Evolutionary conservation across 768 basidiomycete species (phyloP), one percentile per base, ranked within the genome.

Genomic region (Tricholoma flavovirens): DNA sequence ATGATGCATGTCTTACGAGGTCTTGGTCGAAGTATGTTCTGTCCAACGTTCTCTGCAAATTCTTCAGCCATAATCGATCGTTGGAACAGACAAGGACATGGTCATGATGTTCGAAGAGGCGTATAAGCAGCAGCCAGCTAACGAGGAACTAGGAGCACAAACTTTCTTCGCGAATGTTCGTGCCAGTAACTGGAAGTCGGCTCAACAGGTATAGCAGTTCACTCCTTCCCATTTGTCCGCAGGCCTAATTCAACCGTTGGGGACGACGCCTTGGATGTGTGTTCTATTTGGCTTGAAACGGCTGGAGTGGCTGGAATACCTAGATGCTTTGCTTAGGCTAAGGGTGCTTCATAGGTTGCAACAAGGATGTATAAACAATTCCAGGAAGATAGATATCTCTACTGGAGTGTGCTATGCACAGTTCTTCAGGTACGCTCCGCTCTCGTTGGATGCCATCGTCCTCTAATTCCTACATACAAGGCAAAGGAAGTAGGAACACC

Each of bases 41-140:
- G 15, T 42, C 33, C 49, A 33, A 30, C 26, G 10, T 24, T 49
- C n/a, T 40, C 9, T 11, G 32, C 56, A 14, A 53, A 48, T 29
- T 53, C 24, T 43, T 17, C 56, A 42, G 33, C 53, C 30, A 51
- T 60, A 35, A 17, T 57, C 21, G 53, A 56, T 19, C 22, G 53
- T 15, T 19, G 21, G 33, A 32, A 57, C 53, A 78, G 90, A 89
- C 70, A 81, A 82, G 57, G 91, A 93, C 69, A 84, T 87, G 75
- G 81, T 91, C 42, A 76, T 76, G 8, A 90, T 93, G 87, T 93
- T 88, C 64, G 92, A 93, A 59, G 85, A 90, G 49, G 91, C 91
- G 1, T 92, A 81, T 74, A 91, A 87, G 69, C 83, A 86, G 59
- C 83, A 88, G 56, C 91, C 91, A 17, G 63, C 70, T 4, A 92